Base-by-base conservation (phyloP, 768 basidiomycete genomes). In the Tricholomella constricta region DNA sequence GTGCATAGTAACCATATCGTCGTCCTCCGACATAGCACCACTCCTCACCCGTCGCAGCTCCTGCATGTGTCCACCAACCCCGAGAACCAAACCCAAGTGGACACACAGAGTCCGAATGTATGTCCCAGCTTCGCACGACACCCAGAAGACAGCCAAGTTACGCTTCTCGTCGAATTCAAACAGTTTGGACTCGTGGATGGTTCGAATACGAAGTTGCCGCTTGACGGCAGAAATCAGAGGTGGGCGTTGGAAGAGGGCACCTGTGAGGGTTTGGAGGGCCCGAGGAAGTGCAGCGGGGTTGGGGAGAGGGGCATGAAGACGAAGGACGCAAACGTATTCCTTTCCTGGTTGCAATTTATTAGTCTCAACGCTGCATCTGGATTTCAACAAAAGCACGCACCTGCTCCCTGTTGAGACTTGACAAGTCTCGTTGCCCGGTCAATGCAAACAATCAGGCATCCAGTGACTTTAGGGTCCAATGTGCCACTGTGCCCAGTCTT, bases 21-120 rank as follows among this genome's bases (percentile, higher is more conserved):
- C 96, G 67, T 92, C 94, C 76, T 99, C 97, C 44, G 89, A 91
- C 83, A 98, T 88, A 44, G 95, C 96, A 63, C 97, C 97, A 67
- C 89, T 92, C 59, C 97, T 78, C 12, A 98, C 96, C 62, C 97
- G 78, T 62, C 97, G 81, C 53, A 99, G 80, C 70, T 99, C 97
- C 74, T 99, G 96, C 97, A 99, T 99, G 72, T 99, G 97, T n/a
- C 95, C 97, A 20, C 97, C 97, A 25, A 98, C 96, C 56, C 97
- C 97, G 32, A 98, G 78, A 36, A 99, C 56, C 46, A 99, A 79
- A 53, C 97, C 97, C 48, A 99, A 76, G 72, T 99, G 97, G 12
- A 99, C 97, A 69, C 97, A 99, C 40, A 99, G 80, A 1, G 97
- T 99, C 68, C 97, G 89, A 61, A 91, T 91, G 59, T 91, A 91